Conservation (phyloP, 1,284 basidiomycete species). For the Nidula niveotomentosa region DNA sequence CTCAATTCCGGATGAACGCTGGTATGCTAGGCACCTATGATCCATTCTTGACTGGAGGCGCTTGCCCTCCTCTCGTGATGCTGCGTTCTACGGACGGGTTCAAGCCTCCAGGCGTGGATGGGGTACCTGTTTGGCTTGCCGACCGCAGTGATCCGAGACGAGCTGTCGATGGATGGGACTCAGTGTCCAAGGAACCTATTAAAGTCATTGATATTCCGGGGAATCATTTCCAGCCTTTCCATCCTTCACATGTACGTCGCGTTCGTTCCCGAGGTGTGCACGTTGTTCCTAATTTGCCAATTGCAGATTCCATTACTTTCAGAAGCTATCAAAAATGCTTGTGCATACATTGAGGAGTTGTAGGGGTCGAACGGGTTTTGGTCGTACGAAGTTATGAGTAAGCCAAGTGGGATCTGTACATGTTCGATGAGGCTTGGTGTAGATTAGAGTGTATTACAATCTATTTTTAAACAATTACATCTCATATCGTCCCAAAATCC, state of each 20-base stretch:
- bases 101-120: slow-evolving; percentile 19
- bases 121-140: slow-evolving; percentile 49
- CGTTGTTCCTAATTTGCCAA: too few species aligned
- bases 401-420: too few species aligned
- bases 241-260: slow-evolving; percentile 46
- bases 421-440: too few species aligned
- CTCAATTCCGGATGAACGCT: slow-evolving; percentile 44
- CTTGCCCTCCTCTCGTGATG: slow-evolving; percentile 36
- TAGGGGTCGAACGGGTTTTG: too few species aligned
- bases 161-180: slow-evolving; percentile 48
- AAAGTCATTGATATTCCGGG: slow-evolving; percentile 59
- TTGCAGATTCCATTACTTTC: too few species aligned
- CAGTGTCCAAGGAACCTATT: slow-evolving; percentile 32
- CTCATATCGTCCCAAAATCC: too few species aligned
- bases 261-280: too few species aligned
- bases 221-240: slow-evolving; percentile 64
- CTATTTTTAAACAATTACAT: too few species aligned
- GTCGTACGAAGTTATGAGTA: too few species aligned
- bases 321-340: too few species aligned
- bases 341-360: too few species aligned
- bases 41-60: slow-evolving; percentile 16
- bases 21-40: slow-evolving; percentile 38
- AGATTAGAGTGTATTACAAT: too few species aligned
- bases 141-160: slow-evolving; percentile 36
- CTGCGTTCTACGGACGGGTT: slow-evolving; percentile 45